Conservation (phyloP, 441 rosid genomes). For the Arabidopsis lyrata region DNA sequence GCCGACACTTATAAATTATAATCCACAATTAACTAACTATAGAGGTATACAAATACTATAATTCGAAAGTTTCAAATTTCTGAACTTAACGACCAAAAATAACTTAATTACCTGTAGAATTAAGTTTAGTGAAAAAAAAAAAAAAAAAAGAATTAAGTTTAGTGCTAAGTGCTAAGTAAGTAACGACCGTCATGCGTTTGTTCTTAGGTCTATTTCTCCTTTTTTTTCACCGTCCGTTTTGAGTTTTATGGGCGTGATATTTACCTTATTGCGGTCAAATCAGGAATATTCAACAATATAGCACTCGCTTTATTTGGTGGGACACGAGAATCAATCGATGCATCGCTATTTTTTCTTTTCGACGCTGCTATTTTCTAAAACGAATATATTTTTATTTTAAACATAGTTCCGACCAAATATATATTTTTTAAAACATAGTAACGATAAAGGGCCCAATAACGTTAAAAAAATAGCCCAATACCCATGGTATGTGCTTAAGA, state of each 20-base stretch:
- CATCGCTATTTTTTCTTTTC: conserved; percentile 4
- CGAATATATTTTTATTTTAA: too few species aligned
- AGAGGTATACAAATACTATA: background rate
- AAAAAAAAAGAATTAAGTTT: too few species aligned
- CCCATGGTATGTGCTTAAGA: background rate
- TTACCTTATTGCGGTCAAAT: conserved; percentile 23
- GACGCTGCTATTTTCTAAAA: background rate
- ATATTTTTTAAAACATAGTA: background rate
- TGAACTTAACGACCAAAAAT: background rate
- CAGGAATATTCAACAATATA: conserved; percentile 30
- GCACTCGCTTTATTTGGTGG: conserved; percentile 27
- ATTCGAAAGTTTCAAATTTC: background rate
- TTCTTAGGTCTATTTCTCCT: background rate
- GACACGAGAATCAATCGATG: conserved; percentile 27
- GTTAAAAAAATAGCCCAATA: conserved; percentile 7
- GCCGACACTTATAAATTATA: conserved; percentile 24
- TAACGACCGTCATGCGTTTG: conserved; percentile 1
- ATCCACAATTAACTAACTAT: background rate
- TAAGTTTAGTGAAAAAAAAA: background rate
- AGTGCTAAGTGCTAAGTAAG: background rate
- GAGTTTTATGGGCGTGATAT: conserved; percentile 7
- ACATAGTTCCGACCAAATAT: too few species aligned
- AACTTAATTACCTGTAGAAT: background rate
- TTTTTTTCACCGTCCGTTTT: conserved; percentile 12
- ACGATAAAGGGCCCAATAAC: background rate